These are phyloP conservation scores for Serendipita sp. DNA, from an alignment of 768 basidiomycete genomes.

Conservation along the genomic window DNA sequence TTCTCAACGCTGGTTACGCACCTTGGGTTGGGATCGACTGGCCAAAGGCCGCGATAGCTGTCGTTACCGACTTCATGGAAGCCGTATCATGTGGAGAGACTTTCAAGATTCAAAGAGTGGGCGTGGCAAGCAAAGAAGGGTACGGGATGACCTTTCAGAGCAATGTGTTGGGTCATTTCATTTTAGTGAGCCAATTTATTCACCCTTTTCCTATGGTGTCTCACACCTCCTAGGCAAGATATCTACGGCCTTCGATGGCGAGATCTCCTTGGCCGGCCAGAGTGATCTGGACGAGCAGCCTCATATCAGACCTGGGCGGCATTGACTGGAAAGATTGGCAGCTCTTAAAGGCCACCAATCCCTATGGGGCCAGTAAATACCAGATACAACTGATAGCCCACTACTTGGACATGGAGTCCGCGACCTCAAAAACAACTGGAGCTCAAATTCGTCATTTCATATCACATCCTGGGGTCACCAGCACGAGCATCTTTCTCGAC, in stretches of 20 bases:
- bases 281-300: conserved; percentile 67
- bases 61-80: conserved; percentile 29
- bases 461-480: conserved; percentile 54
- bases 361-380: conserved; percentile 63
- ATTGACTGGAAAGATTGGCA: conserved; percentile 63
- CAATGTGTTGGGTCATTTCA: conserved; percentile 71
- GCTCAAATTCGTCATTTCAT: conserved; percentile 39
- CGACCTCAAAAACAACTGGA: conserved; percentile 10
- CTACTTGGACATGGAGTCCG: conserved; percentile 14
- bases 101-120: conserved; percentile 42
- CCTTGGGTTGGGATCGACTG: conserved; percentile 42
- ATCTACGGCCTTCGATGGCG: conserved; percentile 37
- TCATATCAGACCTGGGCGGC: conserved; percentile 35
- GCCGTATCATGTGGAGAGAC: conserved; percentile 35
- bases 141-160: conserved; percentile 75
- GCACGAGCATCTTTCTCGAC: conserved; percentile 35
- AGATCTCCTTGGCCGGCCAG: conserved; percentile 27
- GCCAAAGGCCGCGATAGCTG: conserved; percentile 29
- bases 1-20: conserved; percentile 65
- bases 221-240: conserved; percentile 37
- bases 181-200: conserved; percentile 36
- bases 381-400: conserved; percentile 54
- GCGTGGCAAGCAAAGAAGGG: conserved; percentile 48
- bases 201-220: conserved; percentile 6
- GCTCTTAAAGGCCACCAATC: conserved; percentile 37